phyloP scores from a whole-genome alignment of 495 filamentous ascomycete species.

The Astrothelium macrocarpum region DNA sequence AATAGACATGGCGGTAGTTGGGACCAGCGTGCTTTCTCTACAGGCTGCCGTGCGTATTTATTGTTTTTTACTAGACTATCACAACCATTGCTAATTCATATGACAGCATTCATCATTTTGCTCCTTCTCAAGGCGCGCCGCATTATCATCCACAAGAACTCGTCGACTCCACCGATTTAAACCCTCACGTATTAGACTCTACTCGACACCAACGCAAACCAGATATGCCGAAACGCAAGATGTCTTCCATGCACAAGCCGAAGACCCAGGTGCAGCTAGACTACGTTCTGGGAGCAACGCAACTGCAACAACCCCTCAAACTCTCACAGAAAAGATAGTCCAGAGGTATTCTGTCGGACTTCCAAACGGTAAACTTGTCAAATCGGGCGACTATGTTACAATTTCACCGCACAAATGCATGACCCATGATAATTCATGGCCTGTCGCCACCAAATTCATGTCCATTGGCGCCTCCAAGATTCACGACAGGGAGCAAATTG shows the following conservation, averaged over 20 bases:
- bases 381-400: slow-evolving; percentile 40
- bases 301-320: slow-evolving; percentile 49
- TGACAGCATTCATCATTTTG: not conserved
- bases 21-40: not conserved
- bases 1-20: not conserved
- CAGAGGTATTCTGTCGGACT: slow-evolving; percentile 68
- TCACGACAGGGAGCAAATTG: slow-evolving; percentile 62
- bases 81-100: not conserved
- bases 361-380: slow-evolving; percentile 50
- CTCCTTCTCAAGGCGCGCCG: not conserved
- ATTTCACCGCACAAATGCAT: slow-evolving; percentile 67
- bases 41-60: not conserved
- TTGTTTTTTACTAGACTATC: not conserved
- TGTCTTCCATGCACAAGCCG: slow-evolving; percentile 35
- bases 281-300: slow-evolving; percentile 30
- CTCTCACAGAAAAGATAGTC: slow-evolving; percentile 87
- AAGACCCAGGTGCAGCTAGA: slow-evolving; percentile 26
- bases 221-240: slow-evolving; percentile 24
- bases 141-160: not conserved
- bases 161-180: not conserved
- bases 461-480: slow-evolving; percentile 74
- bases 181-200: not conserved
- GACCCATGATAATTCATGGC: slow-evolving; percentile 92
- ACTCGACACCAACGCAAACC: slow-evolving; percentile 2
- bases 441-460: slow-evolving; percentile 78